These are phyloP conservation scores for Fusarium albidum DNA, from an alignment of 2,329 filamentous ascomycete genomes.

Conservation along the genomic window DNA sequence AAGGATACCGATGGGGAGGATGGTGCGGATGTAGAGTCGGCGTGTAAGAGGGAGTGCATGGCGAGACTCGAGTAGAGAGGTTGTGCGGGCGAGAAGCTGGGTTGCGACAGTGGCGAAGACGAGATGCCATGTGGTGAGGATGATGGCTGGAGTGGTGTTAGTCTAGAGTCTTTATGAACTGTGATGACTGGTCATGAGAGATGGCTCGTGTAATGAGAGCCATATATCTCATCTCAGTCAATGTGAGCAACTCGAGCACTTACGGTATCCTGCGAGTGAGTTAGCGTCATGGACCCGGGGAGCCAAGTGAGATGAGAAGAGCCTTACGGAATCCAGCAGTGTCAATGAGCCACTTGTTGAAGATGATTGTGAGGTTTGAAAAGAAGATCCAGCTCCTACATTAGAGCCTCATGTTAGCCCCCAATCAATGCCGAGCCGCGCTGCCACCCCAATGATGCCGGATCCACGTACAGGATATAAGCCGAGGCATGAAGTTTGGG, in stretches of 20 bases:
- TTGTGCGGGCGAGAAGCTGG: conserved; percentile 71
- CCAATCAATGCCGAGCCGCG: not conserved
- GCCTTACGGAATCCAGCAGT: conserved; percentile 76
- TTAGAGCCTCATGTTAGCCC: conserved; percentile 18
- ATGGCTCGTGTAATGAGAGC: not conserved
- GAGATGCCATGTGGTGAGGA: conserved; percentile 75
- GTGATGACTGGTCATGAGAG: not conserved
- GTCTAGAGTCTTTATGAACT: not conserved
- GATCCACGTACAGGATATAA: conserved; percentile 42
- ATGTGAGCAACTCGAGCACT: conserved; percentile 16
- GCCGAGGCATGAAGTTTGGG: conserved; percentile 45
- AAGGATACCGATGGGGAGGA: conserved; percentile 72
- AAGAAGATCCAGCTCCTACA: conserved; percentile 79
- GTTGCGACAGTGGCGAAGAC: conserved; percentile 72
- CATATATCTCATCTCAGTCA: not conserved
- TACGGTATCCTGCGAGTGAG: conserved; percentile 44
- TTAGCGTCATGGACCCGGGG: conserved; percentile 12
- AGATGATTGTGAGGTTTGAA: conserved; percentile 85
- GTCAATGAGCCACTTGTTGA: conserved; percentile 91
- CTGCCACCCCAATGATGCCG: not conserved
- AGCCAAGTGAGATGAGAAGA: not conserved
- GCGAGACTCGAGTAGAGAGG: conserved; percentile 68
- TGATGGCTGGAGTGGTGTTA: conserved; percentile 51
- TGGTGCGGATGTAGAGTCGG: conserved; percentile 67
- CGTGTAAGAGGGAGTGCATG: conserved; percentile 68